Base-by-base conservation (phyloP, 2,329 filamentous ascomycete genomes). In the Hypoxylon sp. region DNA sequence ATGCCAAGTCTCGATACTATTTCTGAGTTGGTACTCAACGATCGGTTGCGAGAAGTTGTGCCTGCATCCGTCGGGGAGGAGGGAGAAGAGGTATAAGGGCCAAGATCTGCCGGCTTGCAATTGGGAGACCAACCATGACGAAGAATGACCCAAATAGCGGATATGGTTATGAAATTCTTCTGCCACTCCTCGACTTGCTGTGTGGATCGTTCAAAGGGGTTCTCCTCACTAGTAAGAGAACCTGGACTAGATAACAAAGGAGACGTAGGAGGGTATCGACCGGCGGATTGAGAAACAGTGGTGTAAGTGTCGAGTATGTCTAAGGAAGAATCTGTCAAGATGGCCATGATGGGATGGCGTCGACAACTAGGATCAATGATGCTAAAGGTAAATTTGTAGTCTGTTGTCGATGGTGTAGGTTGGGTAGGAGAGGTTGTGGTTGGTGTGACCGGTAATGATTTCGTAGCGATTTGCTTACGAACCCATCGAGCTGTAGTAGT, bases 291-390 rank as follows among this genome's bases (percentile, higher is more conserved):
- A 0, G 85, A 83, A 26, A 88, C 79, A 0, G 85, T 83, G 4
- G 81, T 85, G 74, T 92, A 94, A 2, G 81, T 82, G 68, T 94
- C 89, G 62, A 88, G 85, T 49, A 94, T 85, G 51, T 92, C 88
- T 28, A 94, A 84, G 11, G 83, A 85, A 4, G 82, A 81, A 11
- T 83, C 83, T 3, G 85, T 89, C 46, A 94, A 81, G 1, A 84
- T 87, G 0, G 90, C 91, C 78, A 94, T 85, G 71, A 94, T 86
- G 4, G 92, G 91, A 72, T 94, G 91, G 11, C 89, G 86, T 32
- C 90, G 83, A 7, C 85, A 86, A 48, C 85, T 84, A 0, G 90
- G 86, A 69, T 91, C 87, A 70, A 94, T 88, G 65, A 92, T 87
- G 78, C 90, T 93, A 74, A 94, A 94, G 7, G 87, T 92, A 79